Percentiles rank a stretch among this genome's conserved stretches.
Conservation (phyloP, 2,329 filamentous ascomycete genomes). For the Hypoxylon rubiginosum region DNA sequence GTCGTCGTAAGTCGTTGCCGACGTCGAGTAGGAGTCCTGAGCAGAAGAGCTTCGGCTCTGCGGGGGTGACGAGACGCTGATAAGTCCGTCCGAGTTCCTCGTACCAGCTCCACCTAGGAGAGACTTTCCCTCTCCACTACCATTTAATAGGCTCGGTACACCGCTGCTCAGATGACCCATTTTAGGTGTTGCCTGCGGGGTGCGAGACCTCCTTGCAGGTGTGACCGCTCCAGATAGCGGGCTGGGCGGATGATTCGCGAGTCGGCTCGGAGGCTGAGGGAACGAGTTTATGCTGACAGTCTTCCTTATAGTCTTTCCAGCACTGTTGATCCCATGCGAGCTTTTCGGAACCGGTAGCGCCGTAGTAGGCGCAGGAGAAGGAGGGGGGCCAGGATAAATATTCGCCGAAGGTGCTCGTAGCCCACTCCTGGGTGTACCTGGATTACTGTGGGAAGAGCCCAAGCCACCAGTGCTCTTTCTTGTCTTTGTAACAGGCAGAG, state of each 20-base stretch:
- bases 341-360: conserved; percentile 69
- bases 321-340: conserved; percentile 67
- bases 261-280: conserved; percentile 85
- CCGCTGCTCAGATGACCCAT: conserved; percentile 63
- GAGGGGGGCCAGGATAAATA: conserved; percentile 61
- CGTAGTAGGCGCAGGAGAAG: conserved; percentile 65
- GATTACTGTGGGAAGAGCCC: conserved; percentile 57
- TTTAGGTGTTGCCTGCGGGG: conserved; percentile 64
- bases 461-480: conserved; percentile 73
- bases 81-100: conserved; percentile 79
- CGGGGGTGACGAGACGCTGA: conserved; percentile 83
- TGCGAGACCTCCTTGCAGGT: conserved; percentile 66
- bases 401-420: conserved; percentile 72
- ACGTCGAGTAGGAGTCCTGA: conserved; percentile 92
- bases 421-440: conserved; percentile 68
- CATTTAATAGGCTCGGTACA: conserved; percentile 83
- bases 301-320: conserved; percentile 82
- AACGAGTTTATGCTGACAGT: conserved; percentile 95
- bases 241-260: conserved; percentile 73
- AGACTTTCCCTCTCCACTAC: conserved; percentile 81
- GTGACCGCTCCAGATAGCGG: conserved; percentile 65
- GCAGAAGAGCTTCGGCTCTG: conserved; percentile 93
- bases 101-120: conserved; percentile 72
- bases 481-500: conserved; percentile 79
- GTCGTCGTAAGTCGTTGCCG: conserved; percentile 89